These are phyloP conservation scores for Cordyceps farinosa DNA, from an alignment of 2,329 filamentous ascomycete genomes.

Conservation along the genomic window DNA sequence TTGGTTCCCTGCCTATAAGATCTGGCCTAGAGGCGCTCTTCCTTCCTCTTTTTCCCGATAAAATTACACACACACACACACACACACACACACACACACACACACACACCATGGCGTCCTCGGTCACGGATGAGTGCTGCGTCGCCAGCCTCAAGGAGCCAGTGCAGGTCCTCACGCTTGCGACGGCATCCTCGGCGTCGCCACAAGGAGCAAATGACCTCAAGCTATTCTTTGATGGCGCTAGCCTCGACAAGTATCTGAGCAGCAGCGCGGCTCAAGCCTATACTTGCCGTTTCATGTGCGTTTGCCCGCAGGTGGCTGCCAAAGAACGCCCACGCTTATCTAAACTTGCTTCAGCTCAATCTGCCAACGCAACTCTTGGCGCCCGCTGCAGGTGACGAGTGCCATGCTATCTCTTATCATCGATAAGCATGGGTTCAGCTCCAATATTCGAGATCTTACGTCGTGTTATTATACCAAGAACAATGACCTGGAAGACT, in stretches of 20 bases:
- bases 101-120: conserved; percentile 4
- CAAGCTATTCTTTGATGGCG: neutral
- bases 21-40: neutral
- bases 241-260: neutral
- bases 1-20: neutral
- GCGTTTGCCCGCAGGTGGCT: neutral
- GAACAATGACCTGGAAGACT: conserved; percentile 26
- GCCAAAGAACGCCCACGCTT: neutral
- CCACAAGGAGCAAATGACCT: neutral
- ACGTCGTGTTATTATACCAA: conserved; percentile 29
- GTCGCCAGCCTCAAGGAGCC: conserved; percentile 23
- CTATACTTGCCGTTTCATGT: conserved; percentile 19
- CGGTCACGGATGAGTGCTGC: conserved; percentile 21
- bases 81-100: no score
- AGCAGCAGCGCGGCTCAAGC: neutral
- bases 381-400: conserved; percentile 27
- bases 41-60: neutral
- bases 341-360: conserved; percentile 21
- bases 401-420: conserved; percentile 25
- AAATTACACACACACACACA: neutral
- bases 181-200: neutral
- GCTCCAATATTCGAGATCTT: conserved; percentile 25
- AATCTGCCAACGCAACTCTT: conserved; percentile 30
- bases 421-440: conserved; percentile 24
- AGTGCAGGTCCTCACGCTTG: neutral